Percentiles rank a stretch among this genome's conserved stretches.
These are phyloP conservation scores for Cladophialophora carrionii DNA, from an alignment of 2,329 filamentous ascomycete genomes.

Conservation along the genomic window DNA sequence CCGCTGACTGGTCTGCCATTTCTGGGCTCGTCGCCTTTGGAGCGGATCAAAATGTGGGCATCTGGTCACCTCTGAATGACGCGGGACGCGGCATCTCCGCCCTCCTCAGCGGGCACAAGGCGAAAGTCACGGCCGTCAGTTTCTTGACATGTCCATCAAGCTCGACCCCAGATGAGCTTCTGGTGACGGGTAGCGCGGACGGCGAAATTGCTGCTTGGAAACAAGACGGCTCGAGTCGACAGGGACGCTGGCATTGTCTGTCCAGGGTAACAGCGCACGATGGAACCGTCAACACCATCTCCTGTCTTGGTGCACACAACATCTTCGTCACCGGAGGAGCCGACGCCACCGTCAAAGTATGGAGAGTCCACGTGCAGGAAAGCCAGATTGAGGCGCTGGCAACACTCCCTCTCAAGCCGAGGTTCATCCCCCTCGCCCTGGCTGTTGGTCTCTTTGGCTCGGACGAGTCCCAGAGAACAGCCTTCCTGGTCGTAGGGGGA, in stretches of 20 bases:
- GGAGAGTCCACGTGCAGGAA: constrained; percentile 60
- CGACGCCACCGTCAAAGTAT: constrained; percentile 66
- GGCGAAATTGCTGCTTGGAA: constrained; percentile 70
- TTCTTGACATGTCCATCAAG: constrained; percentile 62
- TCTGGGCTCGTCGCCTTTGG: constrained; percentile 81
- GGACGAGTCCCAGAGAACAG: constrained; percentile 49
- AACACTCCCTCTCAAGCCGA: constrained; percentile 72
- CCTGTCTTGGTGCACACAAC: constrained; percentile 50
- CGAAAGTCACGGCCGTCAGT: constrained; percentile 78
- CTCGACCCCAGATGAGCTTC: constrained; percentile 55
- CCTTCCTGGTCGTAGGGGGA: constrained; percentile 80
- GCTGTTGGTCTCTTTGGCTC: constrained; percentile 66
- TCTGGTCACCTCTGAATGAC: constrained; percentile 70
- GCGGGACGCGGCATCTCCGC: constrained; percentile 62
- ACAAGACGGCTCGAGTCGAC: constrained; percentile 34
- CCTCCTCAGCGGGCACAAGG: constrained; percentile 75
- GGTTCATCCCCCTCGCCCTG: constrained; percentile 79
- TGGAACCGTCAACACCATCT: constrained; percentile 71
- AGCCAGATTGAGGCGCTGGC: constrained; percentile 61
- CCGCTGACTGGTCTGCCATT: constrained; percentile 80
- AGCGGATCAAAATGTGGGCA: constrained; percentile 81
- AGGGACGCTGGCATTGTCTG: constrained; percentile 46
- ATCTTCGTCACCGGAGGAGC: constrained; percentile 64
- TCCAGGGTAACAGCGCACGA: constrained; percentile 67
- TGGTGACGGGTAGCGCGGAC: constrained; percentile 83